Evolutionary conservation across 176 grass and related monocot genomes (phyloP).

Genomic region (Juncus inflexus): DNA sequence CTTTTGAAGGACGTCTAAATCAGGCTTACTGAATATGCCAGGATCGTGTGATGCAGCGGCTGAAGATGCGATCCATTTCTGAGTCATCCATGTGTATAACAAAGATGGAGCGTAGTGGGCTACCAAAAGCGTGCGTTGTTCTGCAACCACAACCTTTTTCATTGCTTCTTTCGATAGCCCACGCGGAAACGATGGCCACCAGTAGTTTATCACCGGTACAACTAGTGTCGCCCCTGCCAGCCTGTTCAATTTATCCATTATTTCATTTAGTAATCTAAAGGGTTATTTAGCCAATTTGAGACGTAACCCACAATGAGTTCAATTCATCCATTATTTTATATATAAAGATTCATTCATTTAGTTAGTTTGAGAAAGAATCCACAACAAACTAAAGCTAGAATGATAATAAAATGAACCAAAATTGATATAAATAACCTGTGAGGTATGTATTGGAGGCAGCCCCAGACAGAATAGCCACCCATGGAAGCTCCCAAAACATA

Average conservation of each 20-base stretch:
- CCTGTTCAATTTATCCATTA: conserved; percentile 25
- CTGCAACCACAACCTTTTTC: conserved; percentile 43
- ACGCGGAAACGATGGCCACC: conserved; percentile 68
- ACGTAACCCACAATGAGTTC: not conserved
- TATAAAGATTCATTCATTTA: not conserved
- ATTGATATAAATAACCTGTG: conserved; percentile 42
- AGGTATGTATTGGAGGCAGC: conserved; percentile 77
- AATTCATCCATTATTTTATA: not conserved
- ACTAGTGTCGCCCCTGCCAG: conserved; percentile 57
- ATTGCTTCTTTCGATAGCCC: conserved; percentile 50
- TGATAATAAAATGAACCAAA: not conserved
- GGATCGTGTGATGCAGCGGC: conserved; percentile 37
- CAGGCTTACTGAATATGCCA: conserved; percentile 55
- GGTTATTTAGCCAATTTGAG: not conserved
- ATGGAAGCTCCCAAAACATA: conserved; percentile 62
- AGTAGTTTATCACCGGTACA: conserved; percentile 71
- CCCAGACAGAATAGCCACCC: conserved; percentile 68
- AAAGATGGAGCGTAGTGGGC: conserved; percentile 65
- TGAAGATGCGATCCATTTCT: conserved; percentile 66
- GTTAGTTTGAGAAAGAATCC: not conserved
- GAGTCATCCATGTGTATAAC: conserved; percentile 67
- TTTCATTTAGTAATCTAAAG: too few relatives aligned
- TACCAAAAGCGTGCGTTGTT: conserved; percentile 58
- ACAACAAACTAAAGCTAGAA: not conserved
- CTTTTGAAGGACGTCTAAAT: conserved; percentile 55